Evolutionary conservation across 768 basidiomycete genomes (phyloP).

Genomic region (Collybia sp.): DNA sequence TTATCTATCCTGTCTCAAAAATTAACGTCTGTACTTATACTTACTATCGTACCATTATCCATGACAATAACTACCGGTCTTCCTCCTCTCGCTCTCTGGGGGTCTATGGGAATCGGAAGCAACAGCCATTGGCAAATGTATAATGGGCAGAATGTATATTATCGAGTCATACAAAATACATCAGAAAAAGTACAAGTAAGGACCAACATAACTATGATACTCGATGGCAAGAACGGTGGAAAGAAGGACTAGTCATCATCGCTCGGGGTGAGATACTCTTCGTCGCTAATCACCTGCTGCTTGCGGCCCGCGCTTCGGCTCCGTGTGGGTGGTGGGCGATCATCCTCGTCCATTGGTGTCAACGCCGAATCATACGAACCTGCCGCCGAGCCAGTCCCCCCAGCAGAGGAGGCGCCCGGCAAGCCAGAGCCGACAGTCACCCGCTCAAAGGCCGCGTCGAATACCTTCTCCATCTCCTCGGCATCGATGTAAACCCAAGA

Average conservation of each 20-base stretch:
- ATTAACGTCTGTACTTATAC: no score
- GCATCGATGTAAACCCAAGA: slow-evolving; percentile 95
- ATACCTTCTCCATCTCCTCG: slow-evolving; percentile 90
- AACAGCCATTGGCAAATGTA: no score
- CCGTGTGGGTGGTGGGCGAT: slow-evolving; percentile 47
- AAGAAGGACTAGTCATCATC: slow-evolving; percentile 53
- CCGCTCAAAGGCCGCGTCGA: slow-evolving; percentile 65
- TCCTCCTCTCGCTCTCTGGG: no score
- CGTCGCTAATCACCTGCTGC: slow-evolving; percentile 66
- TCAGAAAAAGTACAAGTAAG: slow-evolving; percentile 1
- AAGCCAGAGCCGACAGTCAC: slow-evolving; percentile 64
- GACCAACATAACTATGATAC: slow-evolving; percentile 1
- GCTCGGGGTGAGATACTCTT: slow-evolving; percentile 67
- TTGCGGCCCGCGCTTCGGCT: slow-evolving; percentile 61
- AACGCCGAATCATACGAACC: slow-evolving; percentile 62
- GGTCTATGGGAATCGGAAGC: no score
- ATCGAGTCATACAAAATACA: background rate
- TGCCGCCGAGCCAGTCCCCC: slow-evolving; percentile 34
- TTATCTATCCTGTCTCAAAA: no score
- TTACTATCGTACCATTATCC: no score
- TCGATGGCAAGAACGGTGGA: background rate
- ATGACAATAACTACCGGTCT: no score
- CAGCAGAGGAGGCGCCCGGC: slow-evolving; percentile 57
- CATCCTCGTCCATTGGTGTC: slow-evolving; percentile 82
- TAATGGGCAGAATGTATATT: no score